A percentile compares a stretch with the other conserved stretches of the same genome.
phyloP scores from a whole-genome alignment of 768 basidiomycete genomes.

The Tricholoma hemisulphureum region DNA sequence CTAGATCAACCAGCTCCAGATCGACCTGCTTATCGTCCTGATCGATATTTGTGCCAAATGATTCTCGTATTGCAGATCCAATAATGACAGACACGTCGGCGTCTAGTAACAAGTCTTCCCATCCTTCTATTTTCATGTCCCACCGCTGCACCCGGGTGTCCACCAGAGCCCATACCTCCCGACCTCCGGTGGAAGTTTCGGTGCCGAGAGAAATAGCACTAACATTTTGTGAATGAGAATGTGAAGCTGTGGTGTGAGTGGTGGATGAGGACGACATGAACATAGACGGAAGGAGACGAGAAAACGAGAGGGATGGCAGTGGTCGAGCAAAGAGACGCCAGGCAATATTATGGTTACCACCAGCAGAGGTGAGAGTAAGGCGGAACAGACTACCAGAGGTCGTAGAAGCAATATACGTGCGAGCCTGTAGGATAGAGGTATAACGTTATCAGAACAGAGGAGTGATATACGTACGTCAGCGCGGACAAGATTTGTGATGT shows the following conservation, averaged over 20 bases:
- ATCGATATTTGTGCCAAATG: constrained; percentile 36
- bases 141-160: constrained; percentile 70
- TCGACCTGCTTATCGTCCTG: constrained; percentile 52
- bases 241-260: constrained; percentile 36
- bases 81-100: constrained; percentile 53
- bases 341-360: constrained; percentile 64
- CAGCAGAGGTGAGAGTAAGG: constrained; percentile 60
- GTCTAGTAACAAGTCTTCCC: constrained; percentile 64
- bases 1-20: constrained; percentile 72
- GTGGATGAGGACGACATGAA: constrained; percentile 42
- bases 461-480: constrained; percentile 49
- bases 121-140: constrained; percentile 64
- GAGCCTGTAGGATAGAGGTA: constrained; percentile 39
- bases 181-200: constrained; percentile 40
- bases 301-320: constrained; percentile 41
- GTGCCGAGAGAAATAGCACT: constrained; percentile 58
- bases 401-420: constrained; percentile 69
- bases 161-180: constrained; percentile 66
- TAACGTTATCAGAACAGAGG: constrained; percentile 3
- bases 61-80: constrained; percentile 44
- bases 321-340: constrained; percentile 61
- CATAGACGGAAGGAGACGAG: constrained; percentile 42
- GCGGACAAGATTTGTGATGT: constrained; percentile 64
- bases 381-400: constrained; percentile 66
- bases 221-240: constrained; percentile 57